A percentile compares a stretch with the other conserved stretches of the same genome.
Evolutionary conservation across 495 filamentous ascomycete genomes (phyloP).

Genomic region (Saxophila tyrrhenica): DNA sequence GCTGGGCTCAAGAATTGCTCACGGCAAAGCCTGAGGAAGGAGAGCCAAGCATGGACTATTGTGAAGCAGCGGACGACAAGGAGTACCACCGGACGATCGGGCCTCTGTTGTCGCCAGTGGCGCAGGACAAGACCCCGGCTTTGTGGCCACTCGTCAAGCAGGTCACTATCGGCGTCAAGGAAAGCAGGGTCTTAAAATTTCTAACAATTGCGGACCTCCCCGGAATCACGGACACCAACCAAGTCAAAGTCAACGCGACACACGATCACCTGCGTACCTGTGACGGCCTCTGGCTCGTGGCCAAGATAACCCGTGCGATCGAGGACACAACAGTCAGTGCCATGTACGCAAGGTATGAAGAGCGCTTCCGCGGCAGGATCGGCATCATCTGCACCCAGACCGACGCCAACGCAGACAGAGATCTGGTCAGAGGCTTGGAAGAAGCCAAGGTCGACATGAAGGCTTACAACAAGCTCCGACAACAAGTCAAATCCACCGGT

Average conservation of each 20-base stretch:
- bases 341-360: background rate
- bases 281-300: conserved; percentile 9
- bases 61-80: background rate
- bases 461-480: background rate
- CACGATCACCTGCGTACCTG: conserved; percentile 5
- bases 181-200: conserved; percentile 1
- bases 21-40: background rate
- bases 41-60: background rate
- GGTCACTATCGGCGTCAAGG: conserved; percentile 7
- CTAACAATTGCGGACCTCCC: conserved; percentile 12
- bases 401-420: conserved; percentile 2
- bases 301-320: background rate
- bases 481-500: background rate
- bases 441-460: background rate
- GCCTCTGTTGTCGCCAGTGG: background rate
- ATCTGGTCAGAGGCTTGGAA: background rate
- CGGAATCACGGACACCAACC: conserved; percentile 8
- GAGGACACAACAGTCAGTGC: background rate
- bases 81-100: conserved; percentile 1
- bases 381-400: conserved; percentile 2
- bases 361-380: conserved; percentile 3
- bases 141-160: conserved; percentile 15
- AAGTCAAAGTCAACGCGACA: conserved; percentile 1
- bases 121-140: background rate
- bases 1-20: background rate